Conservation (phyloP, 805 yeast species). For the Metschnikowia anglica region DNA sequence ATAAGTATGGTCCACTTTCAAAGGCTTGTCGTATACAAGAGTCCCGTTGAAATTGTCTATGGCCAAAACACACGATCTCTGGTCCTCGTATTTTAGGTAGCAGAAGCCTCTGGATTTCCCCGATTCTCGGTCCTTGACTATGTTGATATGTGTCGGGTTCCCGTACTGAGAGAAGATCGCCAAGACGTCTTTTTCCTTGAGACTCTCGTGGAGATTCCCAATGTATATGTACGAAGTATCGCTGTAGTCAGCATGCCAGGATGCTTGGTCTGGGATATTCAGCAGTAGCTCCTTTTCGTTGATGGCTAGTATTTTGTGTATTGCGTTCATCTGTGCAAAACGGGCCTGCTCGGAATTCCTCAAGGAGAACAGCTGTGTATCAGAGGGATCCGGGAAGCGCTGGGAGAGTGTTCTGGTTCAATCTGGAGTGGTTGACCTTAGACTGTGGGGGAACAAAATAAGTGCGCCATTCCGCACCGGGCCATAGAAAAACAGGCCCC, state of each 20-base stretch:
- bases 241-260: constrained; percentile 87
- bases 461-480: no score
- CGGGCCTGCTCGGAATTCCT: no score
- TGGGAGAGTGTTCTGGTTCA: no score
- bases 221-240: constrained; percentile 77
- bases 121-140: constrained; percentile 62
- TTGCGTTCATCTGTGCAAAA: constrained; percentile 45
- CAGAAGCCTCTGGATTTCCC: constrained; percentile 76
- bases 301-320: constrained; percentile 49
- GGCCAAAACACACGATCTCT: constrained; percentile 76
- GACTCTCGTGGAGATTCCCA: constrained; percentile 64
- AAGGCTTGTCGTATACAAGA: constrained; percentile 47
- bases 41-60: constrained; percentile 85
- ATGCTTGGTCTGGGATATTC: constrained; percentile 58
- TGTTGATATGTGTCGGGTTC: constrained; percentile 70
- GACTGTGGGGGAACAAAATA: no score
- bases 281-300: constrained; percentile 67
- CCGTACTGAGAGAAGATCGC: constrained; percentile 88
- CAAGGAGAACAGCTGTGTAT: no score
- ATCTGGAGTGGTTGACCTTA: no score
- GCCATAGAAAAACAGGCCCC: no score
- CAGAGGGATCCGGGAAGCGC: no score
- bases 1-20: constrained; percentile 70
- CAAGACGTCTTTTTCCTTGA: constrained; percentile 74
- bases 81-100: constrained; percentile 79